Evolutionary conservation across 2,329 filamentous ascomycete species (phyloP), one percentile per base, ranked within the genome.

Genomic region (Paecilomyces sp.): DNA sequence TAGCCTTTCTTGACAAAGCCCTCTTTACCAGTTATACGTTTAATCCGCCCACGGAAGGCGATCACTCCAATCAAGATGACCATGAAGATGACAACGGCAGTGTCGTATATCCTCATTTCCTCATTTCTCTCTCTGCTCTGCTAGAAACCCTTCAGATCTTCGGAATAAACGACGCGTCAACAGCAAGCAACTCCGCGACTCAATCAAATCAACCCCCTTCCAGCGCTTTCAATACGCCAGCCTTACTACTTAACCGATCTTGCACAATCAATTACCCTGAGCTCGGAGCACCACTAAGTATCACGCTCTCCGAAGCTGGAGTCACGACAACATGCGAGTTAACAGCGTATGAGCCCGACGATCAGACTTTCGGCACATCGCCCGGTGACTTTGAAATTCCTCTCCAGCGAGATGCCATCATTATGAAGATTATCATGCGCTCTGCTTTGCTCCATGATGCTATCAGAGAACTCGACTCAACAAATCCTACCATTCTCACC

Each of bases 121-220:
- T 95, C 71, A 88, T 97, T 64, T 94, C 92, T 1, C 84, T 99
- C 8, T 83, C 88, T 3, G 90, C 93, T 18, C 83, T 99, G 2
- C 85, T 99, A 57, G 94, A 97, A 77, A 96, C 93, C 0, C 82
- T 99, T 7, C 93, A 97, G 70, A 97, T 99, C 56, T 96, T 99
- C 69, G 91, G 91, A 56, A 85, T 92, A 54, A 89, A 90, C 64
- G 81, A 86, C 13, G 79, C 84, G 5, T 65, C 41, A 47, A 8
- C 80, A 79, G 50, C 83, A 3, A 59, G 62, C 25, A 62, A 64
- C 50, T 65, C 67, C 57, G 64, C 73, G 34, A 70, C 71, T 24
- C 68, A 69, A n/a, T 65, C 64, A 11, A 69, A 70, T 28, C 64
- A 68, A 28, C 83, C 63, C 78, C 83, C 71, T 15, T 72, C 72